Evolutionary conservation across 139 green algal genomes (phyloP), one percentile per base, ranked within the genome.

Genomic region (Nannochloris sp.): DNA sequence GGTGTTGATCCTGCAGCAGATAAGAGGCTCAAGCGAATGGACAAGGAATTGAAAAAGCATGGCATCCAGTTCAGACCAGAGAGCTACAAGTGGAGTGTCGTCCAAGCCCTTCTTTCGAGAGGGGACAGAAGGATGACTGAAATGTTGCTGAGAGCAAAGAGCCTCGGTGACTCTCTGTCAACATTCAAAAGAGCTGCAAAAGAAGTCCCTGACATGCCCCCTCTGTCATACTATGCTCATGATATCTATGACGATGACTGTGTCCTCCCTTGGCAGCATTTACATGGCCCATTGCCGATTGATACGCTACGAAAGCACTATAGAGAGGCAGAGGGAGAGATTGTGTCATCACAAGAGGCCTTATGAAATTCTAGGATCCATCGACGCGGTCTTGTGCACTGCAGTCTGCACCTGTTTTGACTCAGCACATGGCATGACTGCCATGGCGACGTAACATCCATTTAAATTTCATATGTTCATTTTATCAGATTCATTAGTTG

Each of bases 81-180:
- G 64, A 81, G 72, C 58, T 82, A 78, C 73, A 82, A 82, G 64
- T 81, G 74, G 73, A 75, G 63, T 53, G 57, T 78, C 3, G 48
- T 72, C 40, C 68, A 74, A 56, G 76, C 68, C 21, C 57, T 83
- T 40, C 68, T 83, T 48, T 82, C 73, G 3, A 44, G 76, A 0
- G 75, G 75, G 2, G 75, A 83, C 44, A 62, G 75, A 24, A 61
- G 75, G 7, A 54, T 83, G 7, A 61, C 40, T 14, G 37, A 37
- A 24, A 34, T 76, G 68, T 54, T 83, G 46, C 40, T 73, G 34
- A 21, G 27, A 31, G 75, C 72, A 34, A 68, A 68, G 16, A 53
- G 58, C 37, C 74, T 71, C 18, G 76, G 76, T 0, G 74, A 78
- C 60, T 67, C 44, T 57, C 29, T 71, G 37, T 73, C 71, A 40